Evolutionary conservation across 352 stramenopile genomes (phyloP), one percentile per base, ranked within the genome.

Genomic region (Thalassiosira sp.): DNA sequence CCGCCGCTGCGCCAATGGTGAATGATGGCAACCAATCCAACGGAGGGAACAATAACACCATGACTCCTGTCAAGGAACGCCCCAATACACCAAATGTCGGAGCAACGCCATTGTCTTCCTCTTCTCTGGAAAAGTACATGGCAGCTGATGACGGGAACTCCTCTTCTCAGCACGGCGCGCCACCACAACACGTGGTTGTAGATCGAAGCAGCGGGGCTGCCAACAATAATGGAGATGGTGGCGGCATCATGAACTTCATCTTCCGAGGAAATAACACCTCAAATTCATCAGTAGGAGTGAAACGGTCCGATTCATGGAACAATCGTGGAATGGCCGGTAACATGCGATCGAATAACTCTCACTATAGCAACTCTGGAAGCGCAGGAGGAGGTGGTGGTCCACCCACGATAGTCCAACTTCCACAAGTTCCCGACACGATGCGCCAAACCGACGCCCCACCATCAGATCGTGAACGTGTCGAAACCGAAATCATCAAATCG

Each of bases 401-500:
- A 35, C 82, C 85, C 16, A 82, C 73, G 18, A 81, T 98, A 15
- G 95, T 98, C 22, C 96, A 98, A 80, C 90, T 98, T 69, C 95
- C 95, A 11, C 95, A 98, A 78, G 95, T 98, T 28, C 95, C 95
- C 7, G 95, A 97, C 43, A 97, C 91, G 31, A 98, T 98, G 94
- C 93, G 95, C 5, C 95, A 98, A 86, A 95, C 92, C 6, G 95
- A 98, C 54, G 93, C 97, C 51, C 96, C 96, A 25, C 79, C 80
- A 46, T 98, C 95, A 13, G 96, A 99, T 66, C 88, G 95, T 15
- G 96, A 99, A 89, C 89, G 92, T 46, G 96, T 98, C 46, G 97
- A 99, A 84, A 98, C 95, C 53, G 96, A 99, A 87, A 98, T 99
- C 59, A 99, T 99, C 81, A 99, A 99, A 90, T 97, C 84, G 20